Evolutionary conservation across 495 filamentous ascomycete genomes (phyloP).

Genomic region (Aspergillus ostianus): DNA sequence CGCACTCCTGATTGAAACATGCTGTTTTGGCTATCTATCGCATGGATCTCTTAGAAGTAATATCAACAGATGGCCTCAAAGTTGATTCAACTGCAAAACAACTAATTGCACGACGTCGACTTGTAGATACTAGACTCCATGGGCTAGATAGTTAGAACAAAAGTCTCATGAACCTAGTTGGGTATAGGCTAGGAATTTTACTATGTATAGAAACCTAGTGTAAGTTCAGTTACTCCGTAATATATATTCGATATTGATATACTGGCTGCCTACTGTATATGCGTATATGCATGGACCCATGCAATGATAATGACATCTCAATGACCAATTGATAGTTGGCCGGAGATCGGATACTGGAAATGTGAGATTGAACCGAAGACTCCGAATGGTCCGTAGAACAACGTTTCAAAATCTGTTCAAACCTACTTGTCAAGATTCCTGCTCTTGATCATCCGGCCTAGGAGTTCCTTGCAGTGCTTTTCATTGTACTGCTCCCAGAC

Average conservation of each 20-base stretch:
- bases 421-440: conserved; percentile 73
- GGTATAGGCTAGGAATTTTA: too few relatives aligned
- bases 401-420: neutral
- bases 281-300: neutral
- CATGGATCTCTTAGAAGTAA: too few relatives aligned
- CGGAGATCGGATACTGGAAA: neutral
- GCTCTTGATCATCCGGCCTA: conserved; percentile 80
- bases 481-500: conserved; percentile 88
- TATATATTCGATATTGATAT: neutral
- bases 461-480: conserved; percentile 72
- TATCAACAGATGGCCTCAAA: too few relatives aligned
- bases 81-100: too few relatives aligned
- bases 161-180: neutral
- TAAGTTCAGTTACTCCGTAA: neutral
- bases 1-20: too few relatives aligned
- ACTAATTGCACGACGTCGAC: too few relatives aligned
- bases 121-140: neutral
- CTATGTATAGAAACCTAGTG: neutral
- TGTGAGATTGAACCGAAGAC: neutral
- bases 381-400: neutral
- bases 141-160: neutral
- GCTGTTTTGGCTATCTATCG: too few relatives aligned
- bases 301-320: neutral
- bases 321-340: neutral
- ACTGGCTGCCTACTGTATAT: neutral